These are phyloP conservation scores for Hypoxylon sp. DNA, from an alignment of 2,329 filamentous ascomycete genomes.

Conservation along the genomic window DNA sequence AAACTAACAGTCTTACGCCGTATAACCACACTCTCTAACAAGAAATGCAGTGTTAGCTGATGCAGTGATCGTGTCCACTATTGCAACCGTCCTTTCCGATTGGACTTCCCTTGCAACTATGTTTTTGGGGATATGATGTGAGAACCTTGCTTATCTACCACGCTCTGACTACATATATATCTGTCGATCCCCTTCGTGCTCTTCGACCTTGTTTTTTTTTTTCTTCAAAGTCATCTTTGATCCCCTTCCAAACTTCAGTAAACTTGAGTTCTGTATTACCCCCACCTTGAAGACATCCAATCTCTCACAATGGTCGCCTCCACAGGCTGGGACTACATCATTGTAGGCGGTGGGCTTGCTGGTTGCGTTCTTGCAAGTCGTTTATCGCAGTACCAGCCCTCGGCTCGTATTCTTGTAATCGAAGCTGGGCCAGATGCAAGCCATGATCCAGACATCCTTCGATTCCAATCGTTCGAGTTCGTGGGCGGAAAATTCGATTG, in stretches of 20 bases:
- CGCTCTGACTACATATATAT: neutral
- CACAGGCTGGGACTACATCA: conserved; percentile 45
- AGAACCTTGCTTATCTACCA: neutral
- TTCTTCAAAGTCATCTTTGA: neutral
- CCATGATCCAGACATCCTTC: conserved; percentile 41
- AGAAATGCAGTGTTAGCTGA: neutral
- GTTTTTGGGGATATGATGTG: neutral
- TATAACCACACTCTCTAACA: neutral
- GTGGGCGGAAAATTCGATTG: conserved; percentile 47
- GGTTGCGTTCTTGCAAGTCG: conserved; percentile 45
- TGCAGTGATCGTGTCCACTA: neutral
- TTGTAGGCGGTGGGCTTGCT: conserved; percentile 43
- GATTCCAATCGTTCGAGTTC: conserved; percentile 41
- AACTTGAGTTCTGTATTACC: neutral
- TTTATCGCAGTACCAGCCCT: conserved; percentile 34
- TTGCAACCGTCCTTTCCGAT: neutral
- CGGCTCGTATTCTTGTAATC: conserved; percentile 41
- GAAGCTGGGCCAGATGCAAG: conserved; percentile 47
- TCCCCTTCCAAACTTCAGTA: neutral
- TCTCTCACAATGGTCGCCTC: conserved; percentile 3
- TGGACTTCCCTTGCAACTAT: neutral
- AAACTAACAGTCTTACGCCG: too few species aligned
- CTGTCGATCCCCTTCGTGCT: neutral
- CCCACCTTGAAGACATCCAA: neutral
- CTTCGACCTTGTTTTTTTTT: neutral